A percentile compares a stretch with the other conserved stretches of the same genome.
phyloP scores from a whole-genome alignment of 345 rosid genomes.

The Odontarrhena argentea region DNA sequence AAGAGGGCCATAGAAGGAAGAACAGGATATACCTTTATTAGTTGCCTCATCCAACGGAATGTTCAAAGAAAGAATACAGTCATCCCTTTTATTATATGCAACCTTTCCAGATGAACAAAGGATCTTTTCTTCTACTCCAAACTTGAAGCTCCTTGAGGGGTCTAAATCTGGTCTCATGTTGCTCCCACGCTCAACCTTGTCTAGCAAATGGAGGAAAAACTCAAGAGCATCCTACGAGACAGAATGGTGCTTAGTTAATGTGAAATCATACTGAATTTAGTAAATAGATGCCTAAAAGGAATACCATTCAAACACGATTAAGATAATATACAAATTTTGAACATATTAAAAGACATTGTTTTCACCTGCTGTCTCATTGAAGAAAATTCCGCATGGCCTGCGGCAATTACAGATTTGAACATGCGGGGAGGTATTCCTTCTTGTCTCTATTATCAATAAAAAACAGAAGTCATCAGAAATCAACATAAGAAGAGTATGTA shows the following conservation, averaged over 20 bases:
- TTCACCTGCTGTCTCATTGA: conserved; percentile 95
- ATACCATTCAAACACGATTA: conserved; percentile 8
- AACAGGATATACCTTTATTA: conserved; percentile 63
- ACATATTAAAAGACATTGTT: conserved; percentile 1
- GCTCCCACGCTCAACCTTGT: conserved; percentile 86
- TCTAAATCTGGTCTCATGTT: conserved; percentile 61
- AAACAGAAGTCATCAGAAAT: conserved; percentile 30
- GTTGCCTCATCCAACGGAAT: conserved; percentile 89
- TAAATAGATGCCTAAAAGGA: conserved; percentile 5
- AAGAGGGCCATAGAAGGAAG: conserved; percentile 25
- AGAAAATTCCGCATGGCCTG: conserved; percentile 94
- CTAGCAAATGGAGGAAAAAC: conserved; percentile 87
- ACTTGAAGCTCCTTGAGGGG: conserved; percentile 90
- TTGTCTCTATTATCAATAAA: conserved; percentile 59
- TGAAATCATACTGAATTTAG: conserved; percentile 10
- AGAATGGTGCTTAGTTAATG: conserved; percentile 33
- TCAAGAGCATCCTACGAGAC: conserved; percentile 88
- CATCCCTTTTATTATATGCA: conserved; percentile 82
- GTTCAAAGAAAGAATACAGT: conserved; percentile 87
- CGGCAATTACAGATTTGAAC: conserved; percentile 95
- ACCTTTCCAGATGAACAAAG: conserved; percentile 93
- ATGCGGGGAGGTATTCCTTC: conserved; percentile 96
- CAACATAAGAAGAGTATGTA: not conserved
- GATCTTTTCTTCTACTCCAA: conserved; percentile 95
- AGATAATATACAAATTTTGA: conserved; percentile 3